Evolutionary conservation across 2,329 filamentous ascomycete species (phyloP).

Genomic region (Tolypocladium tundrense): DNA sequence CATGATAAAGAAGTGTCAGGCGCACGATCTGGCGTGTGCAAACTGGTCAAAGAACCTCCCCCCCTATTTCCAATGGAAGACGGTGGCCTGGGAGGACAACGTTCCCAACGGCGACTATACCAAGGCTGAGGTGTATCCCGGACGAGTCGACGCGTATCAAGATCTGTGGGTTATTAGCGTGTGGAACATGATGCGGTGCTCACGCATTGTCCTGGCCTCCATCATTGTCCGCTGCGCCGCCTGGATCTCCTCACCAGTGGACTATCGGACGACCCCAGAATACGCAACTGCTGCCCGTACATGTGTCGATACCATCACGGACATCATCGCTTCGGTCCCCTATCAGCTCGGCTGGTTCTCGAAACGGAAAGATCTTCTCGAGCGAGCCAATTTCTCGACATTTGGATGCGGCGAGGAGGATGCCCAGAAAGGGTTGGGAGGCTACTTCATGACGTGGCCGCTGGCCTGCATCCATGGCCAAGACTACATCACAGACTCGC

Average conservation of each 20-base stretch:
- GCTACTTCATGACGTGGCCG: conserved; percentile 51
- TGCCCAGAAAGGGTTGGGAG: conserved; percentile 42
- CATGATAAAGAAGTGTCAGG: conserved; percentile 41
- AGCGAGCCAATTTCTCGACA: conserved; percentile 28
- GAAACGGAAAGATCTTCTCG: conserved; percentile 29
- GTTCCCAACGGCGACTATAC: conserved; percentile 41
- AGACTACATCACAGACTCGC: conserved; percentile 49
- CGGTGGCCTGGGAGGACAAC: conserved; percentile 46
- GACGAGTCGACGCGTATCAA: conserved; percentile 47
- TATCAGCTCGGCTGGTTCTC: conserved; percentile 51
- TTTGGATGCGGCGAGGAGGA: conserved; percentile 42
- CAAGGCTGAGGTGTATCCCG: conserved; percentile 47
- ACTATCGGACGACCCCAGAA: conserved; percentile 53
- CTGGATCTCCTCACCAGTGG: conserved; percentile 49
- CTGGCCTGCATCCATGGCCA: conserved; percentile 42
- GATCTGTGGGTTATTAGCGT: conserved; percentile 49
- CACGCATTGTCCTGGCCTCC: conserved; percentile 43
- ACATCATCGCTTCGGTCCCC: conserved; percentile 51
- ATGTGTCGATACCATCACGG: conserved; percentile 42
- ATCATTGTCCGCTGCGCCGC: conserved; percentile 49
- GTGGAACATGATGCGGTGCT: conserved; percentile 45
- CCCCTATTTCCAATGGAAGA: conserved; percentile 37
- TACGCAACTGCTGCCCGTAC: conserved; percentile 44
- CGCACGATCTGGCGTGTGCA: conserved; percentile 39
- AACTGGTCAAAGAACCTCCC: conserved; percentile 42